Evolutionary conservation across 768 basidiomycete species (phyloP).

Genomic region (Amyloporia xantha): DNA sequence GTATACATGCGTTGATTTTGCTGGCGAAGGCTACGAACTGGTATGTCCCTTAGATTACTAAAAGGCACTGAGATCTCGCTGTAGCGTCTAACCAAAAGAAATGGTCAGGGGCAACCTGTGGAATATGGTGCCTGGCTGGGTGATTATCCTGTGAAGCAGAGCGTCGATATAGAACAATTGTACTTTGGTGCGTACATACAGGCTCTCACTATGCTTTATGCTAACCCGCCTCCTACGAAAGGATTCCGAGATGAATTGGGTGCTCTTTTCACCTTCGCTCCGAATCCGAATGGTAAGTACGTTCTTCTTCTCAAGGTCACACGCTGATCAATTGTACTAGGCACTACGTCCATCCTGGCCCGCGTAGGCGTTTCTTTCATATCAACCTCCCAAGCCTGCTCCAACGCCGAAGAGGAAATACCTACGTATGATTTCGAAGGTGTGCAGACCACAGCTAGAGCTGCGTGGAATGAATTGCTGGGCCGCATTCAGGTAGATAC

Average conservation of each 20-base stretch:
- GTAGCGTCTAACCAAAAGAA: no score
- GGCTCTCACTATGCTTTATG: background rate
- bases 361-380: slow-evolving; percentile 65
- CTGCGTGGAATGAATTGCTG: slow-evolving; percentile 53
- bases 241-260: slow-evolving; percentile 47
- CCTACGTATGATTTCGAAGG: slow-evolving; percentile 49
- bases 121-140: slow-evolving; percentile 53
- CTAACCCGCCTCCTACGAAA: slow-evolving; percentile 13
- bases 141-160: slow-evolving; percentile 41
- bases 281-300: slow-evolving; percentile 25
- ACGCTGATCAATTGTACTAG: slow-evolving; percentile 4
- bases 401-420: slow-evolving; percentile 55
- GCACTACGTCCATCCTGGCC: slow-evolving; percentile 42
- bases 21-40: slow-evolving; percentile 36
- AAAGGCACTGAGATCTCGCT: no score
- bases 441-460: slow-evolving; percentile 36
- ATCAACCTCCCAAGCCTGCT: slow-evolving; percentile 52
- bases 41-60: no score
- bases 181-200: no score
- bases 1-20: slow-evolving; percentile 56
- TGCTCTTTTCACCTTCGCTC: slow-evolving; percentile 43
- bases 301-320: background rate
- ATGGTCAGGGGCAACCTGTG: slow-evolving; percentile 27
- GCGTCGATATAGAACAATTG: slow-evolving; percentile 38
- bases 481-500: slow-evolving; percentile 48